Evolutionary conservation across 345 rosid genomes (phyloP), one percentile per base, ranked within the genome.

Genomic region (Lepidium sativum): DNA sequence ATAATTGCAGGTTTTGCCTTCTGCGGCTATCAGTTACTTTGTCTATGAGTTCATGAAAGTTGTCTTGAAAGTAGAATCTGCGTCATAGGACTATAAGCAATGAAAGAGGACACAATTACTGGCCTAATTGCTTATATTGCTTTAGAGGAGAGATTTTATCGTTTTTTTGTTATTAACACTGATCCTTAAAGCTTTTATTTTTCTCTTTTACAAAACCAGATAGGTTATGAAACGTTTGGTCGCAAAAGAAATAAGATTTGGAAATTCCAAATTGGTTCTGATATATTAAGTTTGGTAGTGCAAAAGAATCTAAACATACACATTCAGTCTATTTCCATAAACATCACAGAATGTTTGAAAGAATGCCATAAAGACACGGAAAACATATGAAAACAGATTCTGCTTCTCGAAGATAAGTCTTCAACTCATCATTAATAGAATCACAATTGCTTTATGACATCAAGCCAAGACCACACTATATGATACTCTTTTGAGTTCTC

Each of bases 41-140:
- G 84, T 88, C 14, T 91, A 88, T 0, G 96, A 91, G 78, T 88
- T 61, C 74, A 91, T 86, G 97, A 90, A 90, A 83, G 80, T 90
- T 70, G 79, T 87, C 56, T 73, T 87, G 73, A 74, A 81, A 74
- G 97, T 87, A 71, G 84, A 82, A 62, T 83, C 84, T 80, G 48
- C 65, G n/a, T n/a, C n/a, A n/a, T n/a, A 38, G 73, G 63, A 49
- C 18, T 33, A 15, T 3, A 33, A 29, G 18, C 68, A 23, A 41
- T 21, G 37, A 67, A 52, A 47, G 44, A 47, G 6, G 27, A 56
- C 20, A 38, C 15, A 37, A 62, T 6, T 10, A 60, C 52, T 7
- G 73, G 77, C 54, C 32, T 29, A 54, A 8, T 32, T 34, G 53
- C 44, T 42, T 21, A 65, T 23, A 61, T 8, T 40, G 43, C 49